phyloP scores from a whole-genome alignment of 192 early-diverging fungal species.

The Backusella tuberculispora region DNA sequence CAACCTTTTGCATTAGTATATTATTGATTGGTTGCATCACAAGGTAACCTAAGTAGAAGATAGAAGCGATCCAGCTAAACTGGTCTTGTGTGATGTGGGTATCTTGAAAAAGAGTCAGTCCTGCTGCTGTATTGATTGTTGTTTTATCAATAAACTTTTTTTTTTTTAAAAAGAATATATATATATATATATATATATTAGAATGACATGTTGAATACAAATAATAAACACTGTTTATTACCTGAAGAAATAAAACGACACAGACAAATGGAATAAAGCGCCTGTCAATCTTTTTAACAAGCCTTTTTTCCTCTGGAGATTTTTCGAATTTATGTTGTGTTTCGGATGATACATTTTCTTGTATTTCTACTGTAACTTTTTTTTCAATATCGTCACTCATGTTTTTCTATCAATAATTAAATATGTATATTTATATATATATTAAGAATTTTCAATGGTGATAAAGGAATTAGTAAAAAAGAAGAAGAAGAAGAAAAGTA shows the following conservation, averaged over 20 bases:
- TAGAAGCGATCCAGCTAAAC: constrained; percentile 25
- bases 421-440: background rate
- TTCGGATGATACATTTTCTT: background rate
- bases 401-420: background rate
- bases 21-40: constrained; percentile 30
- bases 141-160: constrained; percentile 37
- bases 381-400: constrained; percentile 8
- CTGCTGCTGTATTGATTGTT: constrained; percentile 9
- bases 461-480: background rate
- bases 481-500: too few relatives aligned
- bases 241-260: constrained; percentile 34
- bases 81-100: constrained; percentile 21
- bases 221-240: background rate
- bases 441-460: background rate
- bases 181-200: background rate
- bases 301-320: constrained; percentile 27
- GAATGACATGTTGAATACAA: background rate
- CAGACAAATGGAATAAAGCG: constrained; percentile 28
- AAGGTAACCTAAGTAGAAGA: constrained; percentile 38
- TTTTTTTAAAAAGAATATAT: too few relatives aligned
- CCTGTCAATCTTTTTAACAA: constrained; percentile 34
- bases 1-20: constrained; percentile 30
- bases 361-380: background rate
- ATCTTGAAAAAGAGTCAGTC: constrained; percentile 25
- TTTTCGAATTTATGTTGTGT: background rate